These are phyloP conservation scores for Xerocomus potaroensis DNA, from an alignment of 768 basidiomycete genomes.

Conservation along the genomic window DNA sequence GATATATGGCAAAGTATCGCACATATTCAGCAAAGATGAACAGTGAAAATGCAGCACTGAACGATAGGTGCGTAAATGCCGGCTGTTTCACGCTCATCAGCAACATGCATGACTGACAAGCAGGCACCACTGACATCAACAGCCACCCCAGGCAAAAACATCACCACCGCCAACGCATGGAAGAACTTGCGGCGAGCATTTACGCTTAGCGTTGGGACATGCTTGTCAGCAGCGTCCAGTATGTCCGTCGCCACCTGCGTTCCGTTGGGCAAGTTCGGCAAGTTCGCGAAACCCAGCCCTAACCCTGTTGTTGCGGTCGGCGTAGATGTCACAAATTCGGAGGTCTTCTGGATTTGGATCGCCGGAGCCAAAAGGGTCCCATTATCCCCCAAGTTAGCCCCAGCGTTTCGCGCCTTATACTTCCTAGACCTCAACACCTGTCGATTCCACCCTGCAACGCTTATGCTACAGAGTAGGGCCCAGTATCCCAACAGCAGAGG, in stretches of 20 bases:
- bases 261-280: slow-evolving; percentile 53
- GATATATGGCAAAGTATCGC: slow-evolving; percentile 97
- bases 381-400: slow-evolving; percentile 33
- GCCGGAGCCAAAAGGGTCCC: slow-evolving; percentile 26
- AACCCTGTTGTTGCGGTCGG: slow-evolving; percentile 23
- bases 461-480: slow-evolving; percentile 72
- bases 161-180: slow-evolving; percentile 90
- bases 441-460: slow-evolving; percentile 92
- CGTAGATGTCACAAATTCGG: slow-evolving; percentile 9
- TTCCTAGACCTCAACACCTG: slow-evolving; percentile 77
- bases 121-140: slow-evolving; percentile 66
- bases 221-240: slow-evolving; percentile 85
- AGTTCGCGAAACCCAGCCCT: slow-evolving; percentile 37
- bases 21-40: slow-evolving; percentile 98
- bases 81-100: slow-evolving; percentile 52
- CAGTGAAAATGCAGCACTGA: slow-evolving; percentile 90
- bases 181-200: slow-evolving; percentile 97
- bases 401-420: slow-evolving; percentile 48
- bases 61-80: slow-evolving; percentile 92
- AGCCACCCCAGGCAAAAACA: slow-evolving; percentile 94
- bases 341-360: slow-evolving; percentile 22
- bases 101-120: slow-evolving; percentile 4
- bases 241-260: slow-evolving; percentile 58
- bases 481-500: slow-evolving; percentile 80
- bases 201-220: slow-evolving; percentile 81